These are phyloP conservation scores for Teratosphaeria nubilosa DNA, from an alignment of 2,329 filamentous ascomycete species.

Conservation along the genomic window DNA sequence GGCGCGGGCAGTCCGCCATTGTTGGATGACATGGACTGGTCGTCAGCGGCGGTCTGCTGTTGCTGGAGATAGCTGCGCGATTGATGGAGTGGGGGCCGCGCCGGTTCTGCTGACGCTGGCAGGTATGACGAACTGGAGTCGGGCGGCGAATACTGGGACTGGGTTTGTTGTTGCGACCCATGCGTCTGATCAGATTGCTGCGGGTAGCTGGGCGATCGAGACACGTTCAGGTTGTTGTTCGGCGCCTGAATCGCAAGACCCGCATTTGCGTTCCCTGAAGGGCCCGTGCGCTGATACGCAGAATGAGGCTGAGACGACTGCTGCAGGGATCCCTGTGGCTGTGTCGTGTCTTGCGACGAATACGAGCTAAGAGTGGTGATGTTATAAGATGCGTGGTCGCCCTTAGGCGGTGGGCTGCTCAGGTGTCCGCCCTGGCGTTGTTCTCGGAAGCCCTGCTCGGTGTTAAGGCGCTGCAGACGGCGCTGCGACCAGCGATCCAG, in stretches of 20 bases:
- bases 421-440: slow-evolving; percentile 24
- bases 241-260: slow-evolving; percentile 17
- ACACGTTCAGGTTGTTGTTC: slow-evolving; percentile 6
- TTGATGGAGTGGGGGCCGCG: slow-evolving; percentile 14
- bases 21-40: slow-evolving; percentile 22
- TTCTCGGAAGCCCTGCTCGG: slow-evolving; percentile 29
- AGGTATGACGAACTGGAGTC: slow-evolving; percentile 3
- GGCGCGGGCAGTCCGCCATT: slow-evolving; percentile 20
- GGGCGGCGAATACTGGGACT: slow-evolving; percentile 14
- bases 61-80: slow-evolving; percentile 21
- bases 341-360: slow-evolving; percentile 10
- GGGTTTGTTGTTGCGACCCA: slow-evolving; percentile 4
- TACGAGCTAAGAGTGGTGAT: slow-evolving; percentile 4
- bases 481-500: slow-evolving; percentile 28
- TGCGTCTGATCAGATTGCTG: not conserved
- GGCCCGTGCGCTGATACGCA: slow-evolving; percentile 17
- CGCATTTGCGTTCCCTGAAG: slow-evolving; percentile 12
- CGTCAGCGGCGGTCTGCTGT: slow-evolving; percentile 12
- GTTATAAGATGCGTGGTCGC: slow-evolving; percentile 4
- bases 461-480: slow-evolving; percentile 28
- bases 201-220: slow-evolving; percentile 5
- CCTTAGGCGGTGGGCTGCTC: slow-evolving; percentile 13
- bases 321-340: slow-evolving; percentile 20
- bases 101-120: slow-evolving; percentile 1
- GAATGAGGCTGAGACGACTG: slow-evolving; percentile 14